A percentile compares a stretch with the other conserved stretches of the same genome.
These are phyloP conservation scores for Alternaria rosae DNA, from an alignment of 2,329 filamentous ascomycete species.

Conservation along the genomic window DNA sequence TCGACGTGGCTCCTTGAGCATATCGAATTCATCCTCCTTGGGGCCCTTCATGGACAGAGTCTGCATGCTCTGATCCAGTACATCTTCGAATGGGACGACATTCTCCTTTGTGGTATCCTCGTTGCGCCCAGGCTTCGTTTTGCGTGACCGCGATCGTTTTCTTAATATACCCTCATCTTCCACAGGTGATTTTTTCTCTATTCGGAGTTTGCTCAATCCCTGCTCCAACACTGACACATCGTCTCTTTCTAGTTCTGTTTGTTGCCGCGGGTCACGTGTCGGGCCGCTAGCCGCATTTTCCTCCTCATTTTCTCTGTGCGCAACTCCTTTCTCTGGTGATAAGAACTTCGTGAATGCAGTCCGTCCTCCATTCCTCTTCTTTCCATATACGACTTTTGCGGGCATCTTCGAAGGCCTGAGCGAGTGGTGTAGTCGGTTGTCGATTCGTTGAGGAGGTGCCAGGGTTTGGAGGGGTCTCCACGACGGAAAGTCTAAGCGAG, in stretches of 20 bases:
- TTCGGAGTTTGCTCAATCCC: conserved; percentile 12
- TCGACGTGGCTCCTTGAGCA: conserved; percentile 12
- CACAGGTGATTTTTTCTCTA: neutral
- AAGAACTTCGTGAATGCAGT: conserved; percentile 36
- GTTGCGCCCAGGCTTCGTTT: neutral
- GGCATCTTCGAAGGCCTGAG: conserved; percentile 25
- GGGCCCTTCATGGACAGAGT: conserved; percentile 4
- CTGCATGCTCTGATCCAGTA: conserved; percentile 10
- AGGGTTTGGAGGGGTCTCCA: conserved; percentile 7
- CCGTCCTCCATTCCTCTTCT: conserved; percentile 36
- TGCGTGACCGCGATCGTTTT: conserved; percentile 16
- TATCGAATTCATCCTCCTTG: neutral
- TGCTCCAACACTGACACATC: conserved; percentile 11
- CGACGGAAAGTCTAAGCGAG: conserved; percentile 18
- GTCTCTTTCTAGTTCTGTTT: conserved; percentile 1
- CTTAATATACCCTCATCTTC: conserved; percentile 9
- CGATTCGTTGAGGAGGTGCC: conserved; percentile 5
- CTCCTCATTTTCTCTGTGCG: neutral
- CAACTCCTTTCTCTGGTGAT: conserved; percentile 35
- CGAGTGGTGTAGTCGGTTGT: conserved; percentile 1
- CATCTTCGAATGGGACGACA: conserved; percentile 1
- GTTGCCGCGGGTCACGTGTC: conserved; percentile 9
- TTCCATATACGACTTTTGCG: conserved; percentile 34
- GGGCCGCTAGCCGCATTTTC: conserved; percentile 5
- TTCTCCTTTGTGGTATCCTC: conserved; percentile 12